These are phyloP conservation scores for Camellia sinensis DNA, from an alignment of 148 eudicot species.

Conservation along the genomic window DNA sequence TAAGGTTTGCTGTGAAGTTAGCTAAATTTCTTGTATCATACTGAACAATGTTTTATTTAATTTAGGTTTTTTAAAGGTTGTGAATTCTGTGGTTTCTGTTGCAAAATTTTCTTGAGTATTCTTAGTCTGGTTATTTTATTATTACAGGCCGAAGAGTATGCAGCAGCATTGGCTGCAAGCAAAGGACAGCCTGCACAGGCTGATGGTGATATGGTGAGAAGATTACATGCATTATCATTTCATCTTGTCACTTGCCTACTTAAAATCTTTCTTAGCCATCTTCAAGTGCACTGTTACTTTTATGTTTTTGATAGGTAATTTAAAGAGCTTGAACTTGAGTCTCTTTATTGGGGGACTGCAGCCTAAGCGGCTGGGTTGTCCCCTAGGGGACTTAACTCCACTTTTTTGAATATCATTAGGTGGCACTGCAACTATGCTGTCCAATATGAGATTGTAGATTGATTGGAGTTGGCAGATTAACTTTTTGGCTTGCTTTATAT, in stretches of 20 bases:
- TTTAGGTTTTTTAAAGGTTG: not conserved
- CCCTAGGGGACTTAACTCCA: too few relatives aligned
- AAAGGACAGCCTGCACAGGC: slow-evolving; percentile 48
- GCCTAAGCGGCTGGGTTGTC: too few relatives aligned
- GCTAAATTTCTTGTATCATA: not conserved
- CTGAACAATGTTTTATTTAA: not conserved
- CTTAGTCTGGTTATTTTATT: slow-evolving; percentile 1
- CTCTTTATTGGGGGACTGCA: too few relatives aligned
- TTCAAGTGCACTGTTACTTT: not conserved
- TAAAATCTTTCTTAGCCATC: not conserved
- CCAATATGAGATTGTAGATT: not conserved
- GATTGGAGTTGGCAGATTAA: not conserved
- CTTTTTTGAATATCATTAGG: too few relatives aligned
- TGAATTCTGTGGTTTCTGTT: not conserved
- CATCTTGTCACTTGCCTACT: not conserved
- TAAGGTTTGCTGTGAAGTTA: slow-evolving; percentile 43
- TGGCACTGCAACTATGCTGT: not conserved
- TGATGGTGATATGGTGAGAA: slow-evolving; percentile 56
- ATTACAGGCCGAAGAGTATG: slow-evolving; percentile 75
- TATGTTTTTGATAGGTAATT: too few relatives aligned
- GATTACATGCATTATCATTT: slow-evolving; percentile 7
- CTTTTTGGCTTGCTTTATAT: not conserved
- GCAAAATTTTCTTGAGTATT: not conserved
- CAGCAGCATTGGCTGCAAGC: slow-evolving; percentile 84
- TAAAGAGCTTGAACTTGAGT: too few relatives aligned